Base-by-base conservation (phyloP, 2,329 filamentous ascomycete genomes). In the Aspergillus novoparasiticus region DNA sequence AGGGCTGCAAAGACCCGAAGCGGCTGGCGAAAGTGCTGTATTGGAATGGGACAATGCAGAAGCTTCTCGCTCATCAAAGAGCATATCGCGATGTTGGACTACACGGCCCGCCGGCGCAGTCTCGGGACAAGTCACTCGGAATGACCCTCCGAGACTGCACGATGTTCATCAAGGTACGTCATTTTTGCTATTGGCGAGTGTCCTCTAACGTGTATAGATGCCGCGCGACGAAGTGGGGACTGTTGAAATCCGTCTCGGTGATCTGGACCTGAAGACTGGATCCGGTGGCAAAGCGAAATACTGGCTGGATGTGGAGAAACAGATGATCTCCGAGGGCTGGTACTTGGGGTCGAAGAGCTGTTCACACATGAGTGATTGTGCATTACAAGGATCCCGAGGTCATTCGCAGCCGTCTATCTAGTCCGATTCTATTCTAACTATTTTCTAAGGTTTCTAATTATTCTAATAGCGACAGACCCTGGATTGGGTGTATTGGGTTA, bases 91-190 rank as follows among this genome's bases (percentile, higher is more conserved):
- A 75, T 23, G 75, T 78, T 4, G 77, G 78, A 1, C 63, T 79
- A 8, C 62, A 71, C 28, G 78, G 80, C 4, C 75, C 78, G 10
- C 69, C 73, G 21, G 66, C 73, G n/a, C 67, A 75, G 54, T 75
- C 76, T 39, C 73, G 71, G 12, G 80, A 84, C 32, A 88, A 91
- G 64, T 84, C 86, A 14, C 81, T 91, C 8, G 90, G 90, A 61
- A 94, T 94, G 91, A 94, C 92, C 4, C 76, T 95, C 67, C 83
- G 92, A 57, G 92, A 95, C 79, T 93, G 91, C 75, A 92, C 90
- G 4, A 85, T 91, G 69, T 93, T 90, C 72, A 80, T 92, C 46
- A 86, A 87, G 70, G 84, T 93, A 72, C 57, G 73, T 6, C 28
- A 12, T 66, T 57, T 23, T 53, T 36, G 60, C 51, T 9, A 45